A percentile compares a stretch with the other conserved stretches of the same genome.
These are phyloP conservation scores for Piper longum DNA, from an alignment of 164 flowering plant species.

Conservation along the genomic window DNA sequence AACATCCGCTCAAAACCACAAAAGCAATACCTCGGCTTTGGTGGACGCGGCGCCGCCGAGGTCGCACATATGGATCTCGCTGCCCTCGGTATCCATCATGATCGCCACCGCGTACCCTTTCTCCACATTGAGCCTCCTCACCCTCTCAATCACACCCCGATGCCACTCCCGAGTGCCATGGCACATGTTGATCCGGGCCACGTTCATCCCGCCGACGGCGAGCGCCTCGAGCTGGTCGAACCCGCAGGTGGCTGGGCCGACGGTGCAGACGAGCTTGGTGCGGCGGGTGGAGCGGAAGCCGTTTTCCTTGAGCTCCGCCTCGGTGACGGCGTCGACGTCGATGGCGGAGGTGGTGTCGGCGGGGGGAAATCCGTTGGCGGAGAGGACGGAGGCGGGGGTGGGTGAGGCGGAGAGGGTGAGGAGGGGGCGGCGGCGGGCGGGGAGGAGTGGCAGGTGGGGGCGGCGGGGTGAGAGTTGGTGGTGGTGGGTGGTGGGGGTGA, in stretches of 20 bases:
- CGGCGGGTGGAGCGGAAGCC: conserved; percentile 28
- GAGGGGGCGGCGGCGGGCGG: not conserved
- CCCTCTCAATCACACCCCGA: conserved; percentile 43
- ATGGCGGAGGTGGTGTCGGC: conserved; percentile 13
- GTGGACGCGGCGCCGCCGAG: conserved; percentile 62
- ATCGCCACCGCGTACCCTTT: conserved; percentile 88
- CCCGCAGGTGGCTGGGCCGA: conserved; percentile 45
- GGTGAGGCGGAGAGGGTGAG: not conserved
- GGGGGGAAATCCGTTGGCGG: conserved; percentile 12
- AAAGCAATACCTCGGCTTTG: conserved; percentile 60
- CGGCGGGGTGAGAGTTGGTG: not conserved
- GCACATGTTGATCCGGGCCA: conserved; percentile 87
- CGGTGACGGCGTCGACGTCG: conserved; percentile 26
- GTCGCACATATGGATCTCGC: conserved; percentile 97
- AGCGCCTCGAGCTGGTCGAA: conserved; percentile 78
- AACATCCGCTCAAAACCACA: not conserved
- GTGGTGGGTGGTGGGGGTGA: not conserved
- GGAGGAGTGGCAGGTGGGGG: not conserved
- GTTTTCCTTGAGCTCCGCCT: conserved; percentile 24
- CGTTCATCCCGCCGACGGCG: conserved; percentile 93
- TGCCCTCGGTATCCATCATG: conserved; percentile 98
- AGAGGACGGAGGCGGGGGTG: conserved; percentile 3
- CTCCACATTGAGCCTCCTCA: conserved; percentile 68
- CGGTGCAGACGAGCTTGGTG: conserved; percentile 23
- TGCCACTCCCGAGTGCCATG: conserved; percentile 94